A percentile compares a stretch with the other conserved stretches of the same genome.
Evolutionary conservation across 805 yeast genomes (phyloP).

Genomic region (Tetrapisispora pingtungensis): DNA sequence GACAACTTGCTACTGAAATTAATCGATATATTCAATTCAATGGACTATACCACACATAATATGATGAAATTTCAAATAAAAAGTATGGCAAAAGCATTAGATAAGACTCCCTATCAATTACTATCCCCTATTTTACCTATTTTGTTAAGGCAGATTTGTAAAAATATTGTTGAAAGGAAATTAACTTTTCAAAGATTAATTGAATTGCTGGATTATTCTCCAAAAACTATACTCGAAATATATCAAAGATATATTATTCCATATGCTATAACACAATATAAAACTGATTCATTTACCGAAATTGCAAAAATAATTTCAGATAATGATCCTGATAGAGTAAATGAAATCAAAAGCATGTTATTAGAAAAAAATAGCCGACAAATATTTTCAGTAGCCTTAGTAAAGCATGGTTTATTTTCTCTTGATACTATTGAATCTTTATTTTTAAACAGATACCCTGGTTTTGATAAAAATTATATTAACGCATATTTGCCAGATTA

Average conservation of each 20-base stretch:
- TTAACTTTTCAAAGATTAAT: slow-evolving; percentile 50
- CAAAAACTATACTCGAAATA: slow-evolving; percentile 50
- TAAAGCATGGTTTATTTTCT: slow-evolving; percentile 25
- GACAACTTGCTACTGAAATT: slow-evolving; percentile 57
- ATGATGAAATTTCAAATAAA: slow-evolving; percentile 59
- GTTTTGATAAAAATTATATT: slow-evolving; percentile 22
- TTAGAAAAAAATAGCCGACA: slow-evolving; percentile 25
- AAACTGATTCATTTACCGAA: slow-evolving; percentile 44
- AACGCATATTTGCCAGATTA: slow-evolving; percentile 25
- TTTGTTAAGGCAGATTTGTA: slow-evolving; percentile 54
- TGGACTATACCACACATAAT: slow-evolving; percentile 48
- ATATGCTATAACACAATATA: slow-evolving; percentile 54
- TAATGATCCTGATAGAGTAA: slow-evolving; percentile 11
- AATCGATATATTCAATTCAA: slow-evolving; percentile 54
- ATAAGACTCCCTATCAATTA: slow-evolving; percentile 66
- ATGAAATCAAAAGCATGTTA: slow-evolving; percentile 15
- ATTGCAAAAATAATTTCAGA: slow-evolving; percentile 25
- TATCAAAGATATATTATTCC: slow-evolving; percentile 74
- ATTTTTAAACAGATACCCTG: slow-evolving; percentile 22
- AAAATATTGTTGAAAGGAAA: slow-evolving; percentile 39
- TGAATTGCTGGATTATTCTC: slow-evolving; percentile 53
- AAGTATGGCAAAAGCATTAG: slow-evolving; percentile 45
- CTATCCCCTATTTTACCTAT: slow-evolving; percentile 72
- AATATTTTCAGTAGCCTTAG: slow-evolving; percentile 28
- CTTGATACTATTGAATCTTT: slow-evolving; percentile 24